phyloP scores from a whole-genome alignment of 208 protist genomes.

The Leishmania braziliensis region DNA sequence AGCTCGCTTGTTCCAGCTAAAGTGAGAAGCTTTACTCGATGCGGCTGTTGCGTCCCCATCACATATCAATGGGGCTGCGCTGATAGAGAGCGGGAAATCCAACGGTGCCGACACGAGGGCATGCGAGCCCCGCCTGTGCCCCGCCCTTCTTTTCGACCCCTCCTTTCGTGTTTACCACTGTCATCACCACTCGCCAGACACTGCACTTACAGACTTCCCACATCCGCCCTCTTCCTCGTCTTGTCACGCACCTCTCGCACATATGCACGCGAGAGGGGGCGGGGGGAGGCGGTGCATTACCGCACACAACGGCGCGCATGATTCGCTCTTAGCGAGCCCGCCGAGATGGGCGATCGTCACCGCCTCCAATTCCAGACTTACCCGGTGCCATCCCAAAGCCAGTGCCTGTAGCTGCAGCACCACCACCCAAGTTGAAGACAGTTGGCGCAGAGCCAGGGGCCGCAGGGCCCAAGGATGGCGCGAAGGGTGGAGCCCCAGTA shows the following conservation, averaged over 20 bases:
- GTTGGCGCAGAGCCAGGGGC: slow-evolving; percentile 15
- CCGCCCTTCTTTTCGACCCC: neutral
- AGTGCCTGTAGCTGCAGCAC: neutral
- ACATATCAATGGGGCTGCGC: neutral
- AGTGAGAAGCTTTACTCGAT: neutral
- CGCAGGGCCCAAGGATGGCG: slow-evolving; percentile 22
- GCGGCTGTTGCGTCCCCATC: neutral
- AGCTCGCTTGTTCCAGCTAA: neutral
- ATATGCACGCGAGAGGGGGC: neutral
- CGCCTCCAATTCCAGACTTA: slow-evolving; percentile 14
- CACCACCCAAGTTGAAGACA: slow-evolving; percentile 17
- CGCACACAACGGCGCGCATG: neutral
- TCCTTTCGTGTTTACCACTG: neutral
- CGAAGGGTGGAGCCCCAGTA: slow-evolving; percentile 15
- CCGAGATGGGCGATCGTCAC: slow-evolving; percentile 18
- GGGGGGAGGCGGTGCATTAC: neutral
- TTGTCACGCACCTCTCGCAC: neutral
- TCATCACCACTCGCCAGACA: neutral
- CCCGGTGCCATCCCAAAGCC: slow-evolving; percentile 25
- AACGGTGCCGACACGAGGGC: neutral
- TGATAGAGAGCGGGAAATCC: neutral
- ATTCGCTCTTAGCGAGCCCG: slow-evolving; percentile 15
- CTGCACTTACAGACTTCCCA: neutral
- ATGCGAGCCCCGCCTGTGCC: neutral
- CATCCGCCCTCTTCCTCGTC: neutral